Conservation (phyloP, 345 rosid genomes). For the Melastoma malabathricum region DNA sequence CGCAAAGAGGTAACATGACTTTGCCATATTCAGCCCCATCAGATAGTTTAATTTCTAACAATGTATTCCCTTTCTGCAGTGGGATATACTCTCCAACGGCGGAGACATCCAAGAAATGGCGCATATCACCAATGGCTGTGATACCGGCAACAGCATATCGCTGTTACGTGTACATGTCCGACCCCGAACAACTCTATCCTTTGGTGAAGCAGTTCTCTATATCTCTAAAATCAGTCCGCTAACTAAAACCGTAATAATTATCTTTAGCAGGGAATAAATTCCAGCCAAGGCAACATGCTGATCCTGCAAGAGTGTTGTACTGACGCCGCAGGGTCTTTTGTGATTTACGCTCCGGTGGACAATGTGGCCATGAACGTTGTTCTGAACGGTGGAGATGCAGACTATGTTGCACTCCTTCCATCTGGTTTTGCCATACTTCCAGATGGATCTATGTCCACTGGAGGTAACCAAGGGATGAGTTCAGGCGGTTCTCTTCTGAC, state of each 20-base stretch:
- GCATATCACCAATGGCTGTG: slow-evolving; percentile 69
- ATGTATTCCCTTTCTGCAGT: slow-evolving; percentile 23
- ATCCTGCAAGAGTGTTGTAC: slow-evolving; percentile 42
- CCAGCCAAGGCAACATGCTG: slow-evolving; percentile 47
- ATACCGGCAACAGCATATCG: slow-evolving; percentile 66
- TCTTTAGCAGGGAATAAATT: slow-evolving; percentile 25
- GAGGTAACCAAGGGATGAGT: slow-evolving; percentile 8
- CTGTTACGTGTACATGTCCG: slow-evolving; percentile 59
- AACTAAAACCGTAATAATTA: not conserved
- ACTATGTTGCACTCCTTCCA: slow-evolving; percentile 71
- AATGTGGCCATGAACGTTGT: slow-evolving; percentile 38
- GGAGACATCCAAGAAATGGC: slow-evolving; percentile 62
- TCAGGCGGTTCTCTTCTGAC: slow-evolving; percentile 63
- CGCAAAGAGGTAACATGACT: slow-evolving; percentile 42
- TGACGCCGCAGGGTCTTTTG: slow-evolving; percentile 27
- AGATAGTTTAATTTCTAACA: not conserved
- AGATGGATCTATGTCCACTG: slow-evolving; percentile 23
- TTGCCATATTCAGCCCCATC: not conserved
- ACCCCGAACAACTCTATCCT: not conserved
- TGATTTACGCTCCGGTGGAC: slow-evolving; percentile 37
- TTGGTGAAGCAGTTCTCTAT: not conserved
- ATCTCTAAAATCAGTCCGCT: not conserved
- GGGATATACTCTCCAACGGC: slow-evolving; percentile 77
- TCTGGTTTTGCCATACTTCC: slow-evolving; percentile 78
- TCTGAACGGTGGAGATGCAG: slow-evolving; percentile 50